Percentiles rank a stretch among this genome's conserved stretches.
These are phyloP conservation scores for Spathaspora sp. DNA, from an alignment of 1,139 yeast genomes.

Conservation along the genomic window DNA sequence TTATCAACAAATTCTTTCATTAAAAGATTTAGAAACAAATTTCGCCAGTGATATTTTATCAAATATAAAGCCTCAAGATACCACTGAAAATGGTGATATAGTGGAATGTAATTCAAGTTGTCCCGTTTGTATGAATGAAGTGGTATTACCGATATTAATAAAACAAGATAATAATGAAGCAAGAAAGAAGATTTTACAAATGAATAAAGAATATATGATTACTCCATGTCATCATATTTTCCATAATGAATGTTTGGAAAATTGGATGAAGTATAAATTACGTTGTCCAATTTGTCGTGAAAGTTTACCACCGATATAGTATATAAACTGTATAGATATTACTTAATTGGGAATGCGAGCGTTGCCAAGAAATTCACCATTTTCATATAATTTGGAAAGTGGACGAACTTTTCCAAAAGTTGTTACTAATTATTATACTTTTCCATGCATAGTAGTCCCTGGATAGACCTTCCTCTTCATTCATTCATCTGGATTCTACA, in stretches of 20 bases:
- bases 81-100: constrained; percentile 25
- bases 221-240: constrained; percentile 92
- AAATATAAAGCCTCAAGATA: constrained; percentile 19
- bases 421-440: no score
- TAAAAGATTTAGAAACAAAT: constrained; percentile 64
- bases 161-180: constrained; percentile 15
- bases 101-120: constrained; percentile 55
- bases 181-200: constrained; percentile 18
- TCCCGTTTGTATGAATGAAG: constrained; percentile 84
- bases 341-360: no score
- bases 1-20: constrained; percentile 66
- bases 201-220: constrained; percentile 65
- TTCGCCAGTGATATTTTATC: constrained; percentile 38
- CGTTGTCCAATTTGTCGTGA: constrained; percentile 94
- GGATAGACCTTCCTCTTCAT: no score
- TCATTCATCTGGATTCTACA: no score
- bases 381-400: no score
- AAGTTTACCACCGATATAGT: constrained; percentile 66
- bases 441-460: no score
- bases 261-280: constrained; percentile 89
- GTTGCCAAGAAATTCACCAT: no score
- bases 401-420: no score
- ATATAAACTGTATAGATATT: no score
- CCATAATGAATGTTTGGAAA: constrained; percentile 82
- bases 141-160: constrained; percentile 56